Conservation (phyloP, 495 filamentous ascomycete genomes). For the Xylaria castorea region DNA sequence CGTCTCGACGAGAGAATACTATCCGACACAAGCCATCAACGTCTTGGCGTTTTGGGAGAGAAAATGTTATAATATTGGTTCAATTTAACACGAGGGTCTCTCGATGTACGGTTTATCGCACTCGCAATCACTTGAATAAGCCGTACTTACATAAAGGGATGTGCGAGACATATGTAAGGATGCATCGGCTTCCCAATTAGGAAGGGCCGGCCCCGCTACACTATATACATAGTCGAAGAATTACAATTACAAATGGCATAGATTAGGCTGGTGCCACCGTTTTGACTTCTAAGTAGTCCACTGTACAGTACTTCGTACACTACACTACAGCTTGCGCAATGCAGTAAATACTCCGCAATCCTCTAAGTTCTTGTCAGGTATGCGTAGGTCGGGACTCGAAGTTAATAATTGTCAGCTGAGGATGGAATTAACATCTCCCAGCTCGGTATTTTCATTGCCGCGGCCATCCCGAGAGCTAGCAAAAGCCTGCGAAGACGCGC, state of each 20-base stretch:
- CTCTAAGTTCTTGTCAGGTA: neutral
- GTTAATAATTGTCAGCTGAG: constrained; percentile 5
- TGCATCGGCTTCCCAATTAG: constrained; percentile 11
- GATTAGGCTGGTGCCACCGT: neutral
- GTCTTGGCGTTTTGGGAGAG: neutral
- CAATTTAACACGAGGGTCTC: neutral
- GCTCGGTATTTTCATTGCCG: neutral
- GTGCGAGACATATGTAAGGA: neutral
- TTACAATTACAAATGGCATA: constrained; percentile 23
- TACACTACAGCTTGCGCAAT: neutral
- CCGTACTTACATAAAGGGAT: neutral
- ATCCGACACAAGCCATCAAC: neutral
- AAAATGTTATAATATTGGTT: neutral
- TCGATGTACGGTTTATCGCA: neutral
- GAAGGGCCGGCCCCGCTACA: constrained; percentile 7
- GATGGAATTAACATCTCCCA: neutral
- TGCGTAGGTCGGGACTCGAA: neutral
- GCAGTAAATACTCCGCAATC: constrained; percentile 14
- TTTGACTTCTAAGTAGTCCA: neutral
- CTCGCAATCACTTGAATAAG: neutral
- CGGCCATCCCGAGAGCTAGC: constrained; percentile 1
- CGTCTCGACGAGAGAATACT: neutral
- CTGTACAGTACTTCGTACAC: too few species aligned
- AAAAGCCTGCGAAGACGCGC: neutral
- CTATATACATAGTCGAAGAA: neutral